Evolutionary conservation across 106 monocot genomes (phyloP).

Genomic region (Allium cepa): DNA sequence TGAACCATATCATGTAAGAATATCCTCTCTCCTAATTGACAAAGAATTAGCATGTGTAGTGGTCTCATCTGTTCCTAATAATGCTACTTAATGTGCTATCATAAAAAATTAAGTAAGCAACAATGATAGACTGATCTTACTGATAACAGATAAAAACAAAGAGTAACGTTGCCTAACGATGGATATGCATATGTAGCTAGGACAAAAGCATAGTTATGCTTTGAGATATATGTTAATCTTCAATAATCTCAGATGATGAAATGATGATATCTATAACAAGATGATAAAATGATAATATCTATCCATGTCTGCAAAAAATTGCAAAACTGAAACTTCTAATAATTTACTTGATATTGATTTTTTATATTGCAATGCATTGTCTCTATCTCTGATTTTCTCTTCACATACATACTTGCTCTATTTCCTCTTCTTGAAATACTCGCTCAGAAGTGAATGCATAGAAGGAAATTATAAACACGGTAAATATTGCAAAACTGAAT

Average conservation of each 20-base stretch:
- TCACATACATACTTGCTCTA: too few relatives aligned
- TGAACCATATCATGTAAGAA: constrained; percentile 26
- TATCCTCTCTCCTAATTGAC: constrained; percentile 18
- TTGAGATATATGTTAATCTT: constrained; percentile 1
- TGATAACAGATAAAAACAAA: neutral
- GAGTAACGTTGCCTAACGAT: neutral
- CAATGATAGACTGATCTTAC: neutral
- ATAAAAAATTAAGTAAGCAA: neutral
- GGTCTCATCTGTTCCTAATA: neutral
- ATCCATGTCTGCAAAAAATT: too few relatives aligned
- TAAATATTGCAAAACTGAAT: too few relatives aligned
- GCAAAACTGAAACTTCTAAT: too few relatives aligned
- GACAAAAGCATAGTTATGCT: constrained; percentile 1
- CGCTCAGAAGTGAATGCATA: too few relatives aligned
- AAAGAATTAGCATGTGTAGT: constrained; percentile 1
- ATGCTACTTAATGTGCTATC: constrained; percentile 4
- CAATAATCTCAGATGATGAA: neutral
- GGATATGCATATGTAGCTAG: neutral
- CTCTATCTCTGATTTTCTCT: too few relatives aligned
- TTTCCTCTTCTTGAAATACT: too few relatives aligned
- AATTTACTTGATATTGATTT: too few relatives aligned
- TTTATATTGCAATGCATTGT: too few relatives aligned
- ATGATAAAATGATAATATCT: too few relatives aligned
- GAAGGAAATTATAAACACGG: too few relatives aligned
- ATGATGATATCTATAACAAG: neutral